Evolutionary conservation across 257 asterid species (phyloP).

Genomic region (Rhazya stricta): DNA sequence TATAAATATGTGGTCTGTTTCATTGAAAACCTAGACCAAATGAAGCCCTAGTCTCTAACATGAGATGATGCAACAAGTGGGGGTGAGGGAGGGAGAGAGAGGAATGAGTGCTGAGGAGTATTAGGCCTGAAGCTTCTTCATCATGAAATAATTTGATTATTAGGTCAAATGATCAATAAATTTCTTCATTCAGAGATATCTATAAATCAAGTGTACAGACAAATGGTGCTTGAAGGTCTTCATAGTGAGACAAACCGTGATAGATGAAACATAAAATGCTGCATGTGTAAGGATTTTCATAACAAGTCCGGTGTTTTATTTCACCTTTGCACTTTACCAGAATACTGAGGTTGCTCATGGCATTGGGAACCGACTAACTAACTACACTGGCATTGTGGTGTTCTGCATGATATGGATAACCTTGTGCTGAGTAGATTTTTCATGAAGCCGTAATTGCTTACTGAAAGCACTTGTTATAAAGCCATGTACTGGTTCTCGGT

Average conservation of each 20-base stretch:
- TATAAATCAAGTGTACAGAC: not conserved
- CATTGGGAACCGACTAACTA: not conserved
- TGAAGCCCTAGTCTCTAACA: too few species aligned
- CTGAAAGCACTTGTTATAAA: not conserved
- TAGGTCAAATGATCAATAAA: not conserved
- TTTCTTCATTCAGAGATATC: not conserved
- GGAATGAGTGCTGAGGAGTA: not conserved
- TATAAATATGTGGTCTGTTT: too few species aligned
- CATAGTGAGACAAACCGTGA: not conserved
- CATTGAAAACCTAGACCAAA: too few species aligned
- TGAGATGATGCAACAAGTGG: too few species aligned
- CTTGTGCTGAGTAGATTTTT: not conserved
- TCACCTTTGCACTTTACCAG: not conserved
- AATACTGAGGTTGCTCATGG: not conserved
- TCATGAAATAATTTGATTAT: not conserved
- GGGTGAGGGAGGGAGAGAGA: too few species aligned
- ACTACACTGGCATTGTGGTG: not conserved
- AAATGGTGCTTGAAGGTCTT: not conserved
- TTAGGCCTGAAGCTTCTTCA: not conserved
- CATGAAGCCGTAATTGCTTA: not conserved
- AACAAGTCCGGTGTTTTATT: not conserved
- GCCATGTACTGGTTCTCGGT: not conserved
- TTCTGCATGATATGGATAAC: not conserved
- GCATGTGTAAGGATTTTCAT: not conserved
- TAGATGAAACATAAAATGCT: not conserved